A percentile compares a stretch with the other conserved stretches of the same genome.
Evolutionary conservation across 305 asterid species (phyloP).

Genomic region (Plantago rigida): DNA sequence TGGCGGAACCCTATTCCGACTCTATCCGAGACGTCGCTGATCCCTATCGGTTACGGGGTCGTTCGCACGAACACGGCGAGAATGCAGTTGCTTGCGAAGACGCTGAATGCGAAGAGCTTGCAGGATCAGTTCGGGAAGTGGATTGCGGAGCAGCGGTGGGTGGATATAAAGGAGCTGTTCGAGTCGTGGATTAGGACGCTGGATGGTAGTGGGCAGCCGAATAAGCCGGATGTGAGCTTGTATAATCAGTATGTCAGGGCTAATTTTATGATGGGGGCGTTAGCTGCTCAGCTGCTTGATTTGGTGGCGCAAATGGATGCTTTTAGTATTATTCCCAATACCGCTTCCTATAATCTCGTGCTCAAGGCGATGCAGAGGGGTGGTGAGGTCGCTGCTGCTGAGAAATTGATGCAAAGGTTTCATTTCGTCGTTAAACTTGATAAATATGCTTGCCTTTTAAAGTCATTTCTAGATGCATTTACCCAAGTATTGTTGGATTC

Average conservation of each 20-base stretch:
- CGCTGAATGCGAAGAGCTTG: conserved; percentile 44
- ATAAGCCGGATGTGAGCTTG: conserved; percentile 59
- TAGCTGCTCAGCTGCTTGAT: conserved; percentile 46
- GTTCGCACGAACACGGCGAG: conserved; percentile 26
- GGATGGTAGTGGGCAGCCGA: conserved; percentile 65
- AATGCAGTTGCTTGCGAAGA: conserved; percentile 35
- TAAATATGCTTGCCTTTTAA: not conserved
- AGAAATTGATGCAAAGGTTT: conserved; percentile 58
- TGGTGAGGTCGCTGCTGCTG: conserved; percentile 45
- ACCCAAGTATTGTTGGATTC: not conserved
- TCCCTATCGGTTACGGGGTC: conserved; percentile 42
- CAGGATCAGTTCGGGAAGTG: conserved; percentile 52
- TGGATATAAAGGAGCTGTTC: conserved; percentile 56
- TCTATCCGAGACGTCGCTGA: conserved; percentile 30
- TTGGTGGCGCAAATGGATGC: conserved; percentile 47
- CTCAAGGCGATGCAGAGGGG: conserved; percentile 56
- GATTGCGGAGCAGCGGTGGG: conserved; percentile 60
- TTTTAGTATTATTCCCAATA: conserved; percentile 43
- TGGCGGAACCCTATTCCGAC: conserved; percentile 54
- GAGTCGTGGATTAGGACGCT: conserved; percentile 61
- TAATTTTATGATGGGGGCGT: conserved; percentile 51
- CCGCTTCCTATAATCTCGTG: conserved; percentile 66
- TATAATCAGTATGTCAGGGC: conserved; percentile 70
- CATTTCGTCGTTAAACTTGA: no score
- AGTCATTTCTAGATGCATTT: not conserved